Percentiles rank a stretch among this genome's conserved stretches.
Conservation (phyloP, 176 grass and related monocot species). For the Avena atlantica region DNA sequence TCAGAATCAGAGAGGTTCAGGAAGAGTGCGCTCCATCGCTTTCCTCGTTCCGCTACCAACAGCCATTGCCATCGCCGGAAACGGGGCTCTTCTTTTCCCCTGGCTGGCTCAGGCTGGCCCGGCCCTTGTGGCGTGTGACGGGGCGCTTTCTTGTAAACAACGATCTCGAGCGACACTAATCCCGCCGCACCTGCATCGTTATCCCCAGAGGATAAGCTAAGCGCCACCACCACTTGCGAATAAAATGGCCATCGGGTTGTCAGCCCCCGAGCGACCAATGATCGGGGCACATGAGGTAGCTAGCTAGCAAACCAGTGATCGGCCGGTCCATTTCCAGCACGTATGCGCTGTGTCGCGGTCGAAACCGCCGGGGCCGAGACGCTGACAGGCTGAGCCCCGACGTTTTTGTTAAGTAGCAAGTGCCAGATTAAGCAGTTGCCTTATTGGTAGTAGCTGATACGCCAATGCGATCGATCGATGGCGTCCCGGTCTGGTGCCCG, state of each 20-base stretch:
- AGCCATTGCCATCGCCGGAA: slow-evolving; percentile 4
- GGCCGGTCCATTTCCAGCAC: neutral
- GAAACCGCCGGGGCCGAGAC: neutral
- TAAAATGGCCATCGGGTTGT: neutral
- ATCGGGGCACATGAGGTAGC: neutral
- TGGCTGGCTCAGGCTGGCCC: neutral
- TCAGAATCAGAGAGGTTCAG: neutral
- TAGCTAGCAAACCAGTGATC: neutral
- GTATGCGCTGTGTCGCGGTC: neutral
- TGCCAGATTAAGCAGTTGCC: neutral
- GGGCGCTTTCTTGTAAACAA: neutral
- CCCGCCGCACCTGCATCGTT: neutral
- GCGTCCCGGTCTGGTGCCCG: neutral
- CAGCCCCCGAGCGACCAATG: slow-evolving; percentile 1
- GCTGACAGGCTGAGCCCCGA: neutral
- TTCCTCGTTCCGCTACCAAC: neutral
- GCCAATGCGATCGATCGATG: neutral
- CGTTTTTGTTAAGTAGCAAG: neutral
- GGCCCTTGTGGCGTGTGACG: slow-evolving; percentile 1
- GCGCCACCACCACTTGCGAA: slow-evolving; percentile 22
- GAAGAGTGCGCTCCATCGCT: neutral
- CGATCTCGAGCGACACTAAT: neutral
- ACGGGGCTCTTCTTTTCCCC: neutral
- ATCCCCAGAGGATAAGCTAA: slow-evolving; percentile 24
- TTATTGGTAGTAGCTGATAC: neutral